Evolutionary conservation across 768 basidiomycete genomes (phyloP).

Genomic region (Cytidiella melzeri): DNA sequence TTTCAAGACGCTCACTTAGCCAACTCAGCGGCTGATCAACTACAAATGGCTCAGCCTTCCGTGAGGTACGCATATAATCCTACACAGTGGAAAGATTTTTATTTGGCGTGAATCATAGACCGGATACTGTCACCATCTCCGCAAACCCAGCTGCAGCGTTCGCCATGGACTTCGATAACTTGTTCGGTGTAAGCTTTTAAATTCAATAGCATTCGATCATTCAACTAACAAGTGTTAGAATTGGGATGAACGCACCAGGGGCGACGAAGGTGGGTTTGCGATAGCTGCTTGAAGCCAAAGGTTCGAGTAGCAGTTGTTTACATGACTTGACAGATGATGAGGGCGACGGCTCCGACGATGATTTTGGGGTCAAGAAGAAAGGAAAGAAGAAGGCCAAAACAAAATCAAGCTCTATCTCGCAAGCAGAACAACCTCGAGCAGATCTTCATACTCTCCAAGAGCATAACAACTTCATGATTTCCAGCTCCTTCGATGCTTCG

Average conservation of each 20-base stretch:
- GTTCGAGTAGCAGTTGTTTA: not conserved
- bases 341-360: conserved; percentile 38
- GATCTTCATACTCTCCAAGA: conserved; percentile 65
- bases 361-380: conserved; percentile 24
- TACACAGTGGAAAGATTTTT: too few relatives aligned
- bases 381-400: conserved; percentile 24
- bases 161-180: conserved; percentile 56
- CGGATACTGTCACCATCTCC: conserved; percentile 31
- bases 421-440: conserved; percentile 41
- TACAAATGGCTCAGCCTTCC: conserved; percentile 68
- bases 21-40: conserved; percentile 39
- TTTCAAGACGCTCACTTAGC: conserved; percentile 56
- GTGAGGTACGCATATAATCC: conserved; percentile 44
- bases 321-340: conserved; percentile 8
- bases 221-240: conserved; percentile 2
- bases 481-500: conserved; percentile 53
- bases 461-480: conserved; percentile 60
- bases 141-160: conserved; percentile 44
- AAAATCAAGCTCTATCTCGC: conserved; percentile 24
- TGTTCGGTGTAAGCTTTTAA: conserved; percentile 43
- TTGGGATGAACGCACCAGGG: conserved; percentile 15
- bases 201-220: too few relatives aligned
- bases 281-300: not conserved
- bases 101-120: too few relatives aligned
- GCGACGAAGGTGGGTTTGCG: not conserved